These are phyloP conservation scores for Leccinum aurantiacum DNA, from an alignment of 768 basidiomycete genomes.

Conservation along the genomic window DNA sequence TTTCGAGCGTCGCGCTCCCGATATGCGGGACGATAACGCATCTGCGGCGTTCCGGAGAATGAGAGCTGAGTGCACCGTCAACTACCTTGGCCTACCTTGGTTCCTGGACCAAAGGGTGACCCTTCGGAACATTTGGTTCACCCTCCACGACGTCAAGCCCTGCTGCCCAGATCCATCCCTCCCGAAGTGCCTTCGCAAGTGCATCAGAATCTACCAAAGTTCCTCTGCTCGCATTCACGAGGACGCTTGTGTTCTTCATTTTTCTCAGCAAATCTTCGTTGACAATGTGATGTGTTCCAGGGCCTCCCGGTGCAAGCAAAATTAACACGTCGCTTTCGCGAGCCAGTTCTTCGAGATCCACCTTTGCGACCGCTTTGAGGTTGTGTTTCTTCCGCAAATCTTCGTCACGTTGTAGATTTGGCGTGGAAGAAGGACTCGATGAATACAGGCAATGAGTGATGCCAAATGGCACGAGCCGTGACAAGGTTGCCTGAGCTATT, in stretches of 20 bases:
- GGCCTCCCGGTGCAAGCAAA: conserved; percentile 76
- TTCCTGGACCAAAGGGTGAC: conserved; percentile 80
- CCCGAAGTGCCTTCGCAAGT: conserved; percentile 72
- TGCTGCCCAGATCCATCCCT: conserved; percentile 86
- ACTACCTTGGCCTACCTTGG: conserved; percentile 50
- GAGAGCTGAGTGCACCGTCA: background rate
- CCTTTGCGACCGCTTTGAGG: conserved; percentile 48
- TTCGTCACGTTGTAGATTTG: conserved; percentile 41
- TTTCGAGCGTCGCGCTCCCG: conserved; percentile 86
- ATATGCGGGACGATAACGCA: conserved; percentile 88
- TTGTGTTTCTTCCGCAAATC: conserved; percentile 36
- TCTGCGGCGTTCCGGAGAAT: conserved; percentile 36
- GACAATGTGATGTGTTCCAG: conserved; percentile 69
- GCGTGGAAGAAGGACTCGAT: conserved; percentile 51
- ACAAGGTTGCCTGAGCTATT: conserved; percentile 82
- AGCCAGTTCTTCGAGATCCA: conserved; percentile 68
- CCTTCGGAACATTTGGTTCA: conserved; percentile 70
- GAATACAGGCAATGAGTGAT: conserved; percentile 72
- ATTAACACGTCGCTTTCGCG: conserved; percentile 81
- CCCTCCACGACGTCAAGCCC: conserved; percentile 94
- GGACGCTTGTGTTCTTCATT: conserved; percentile 83
- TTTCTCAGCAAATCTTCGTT: conserved; percentile 65
- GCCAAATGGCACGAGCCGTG: conserved; percentile 80
- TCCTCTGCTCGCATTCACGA: conserved; percentile 87
- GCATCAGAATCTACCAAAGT: conserved; percentile 90